A percentile compares a stretch with the other conserved stretches of the same genome.
Evolutionary conservation across 2,329 filamentous ascomycete species (phyloP).

Genomic region (Lasiodiplodia hormozganensis): DNA sequence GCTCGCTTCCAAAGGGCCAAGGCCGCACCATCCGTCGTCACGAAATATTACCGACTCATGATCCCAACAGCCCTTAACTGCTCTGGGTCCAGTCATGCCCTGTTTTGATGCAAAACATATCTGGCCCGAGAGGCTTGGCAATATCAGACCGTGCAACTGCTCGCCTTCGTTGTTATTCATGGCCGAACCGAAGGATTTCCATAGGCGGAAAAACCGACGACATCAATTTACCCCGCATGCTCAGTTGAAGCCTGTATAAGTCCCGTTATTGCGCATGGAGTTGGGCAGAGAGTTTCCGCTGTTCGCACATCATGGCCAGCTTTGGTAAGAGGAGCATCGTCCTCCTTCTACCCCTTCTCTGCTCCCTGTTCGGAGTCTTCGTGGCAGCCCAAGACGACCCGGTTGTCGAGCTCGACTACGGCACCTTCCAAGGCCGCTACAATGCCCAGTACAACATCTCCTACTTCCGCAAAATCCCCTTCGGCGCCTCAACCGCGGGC

Average conservation of each 20-base stretch:
- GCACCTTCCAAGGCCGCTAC: slow-evolving; percentile 60
- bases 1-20: slow-evolving; percentile 2
- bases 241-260: too few relatives aligned
- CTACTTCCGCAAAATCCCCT: slow-evolving; percentile 68
- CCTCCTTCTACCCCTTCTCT: background rate
- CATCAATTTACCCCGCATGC: slow-evolving; percentile 2
- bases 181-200: slow-evolving; percentile 4
- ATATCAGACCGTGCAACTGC: background rate
- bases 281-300: background rate
- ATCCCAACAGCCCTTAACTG: background rate
- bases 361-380: background rate
- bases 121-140: background rate
- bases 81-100: background rate
- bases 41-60: background rate
- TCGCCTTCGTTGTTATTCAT: background rate
- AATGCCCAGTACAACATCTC: slow-evolving; percentile 61
- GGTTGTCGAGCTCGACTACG: slow-evolving; percentile 43
- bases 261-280: background rate
- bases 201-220: slow-evolving; percentile 17
- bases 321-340: background rate
- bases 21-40: background rate
- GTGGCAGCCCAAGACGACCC: slow-evolving; percentile 17
- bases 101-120: background rate
- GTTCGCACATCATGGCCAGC: slow-evolving; percentile 6
- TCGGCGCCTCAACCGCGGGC: slow-evolving; percentile 64